A percentile compares a stretch with the other conserved stretches of the same genome.
These are phyloP conservation scores for Thymus quinquecostatus DNA, from an alignment of 257 asterid species.

Conservation along the genomic window DNA sequence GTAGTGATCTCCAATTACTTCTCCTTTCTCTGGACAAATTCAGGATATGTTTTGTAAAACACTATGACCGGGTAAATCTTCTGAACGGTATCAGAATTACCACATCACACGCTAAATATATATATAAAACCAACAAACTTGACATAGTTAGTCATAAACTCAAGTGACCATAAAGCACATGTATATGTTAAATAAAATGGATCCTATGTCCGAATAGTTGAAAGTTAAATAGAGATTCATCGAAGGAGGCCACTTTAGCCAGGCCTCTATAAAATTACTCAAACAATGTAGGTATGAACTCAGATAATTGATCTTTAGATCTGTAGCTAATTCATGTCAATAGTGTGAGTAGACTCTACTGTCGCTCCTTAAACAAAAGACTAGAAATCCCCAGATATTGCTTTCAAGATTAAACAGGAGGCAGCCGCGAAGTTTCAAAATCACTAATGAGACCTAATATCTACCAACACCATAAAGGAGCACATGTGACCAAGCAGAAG, in stretches of 20 bases:
- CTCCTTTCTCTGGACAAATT: slow-evolving; percentile 82
- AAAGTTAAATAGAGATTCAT: slow-evolving; percentile 16
- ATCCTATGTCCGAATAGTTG: background rate
- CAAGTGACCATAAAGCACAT: background rate
- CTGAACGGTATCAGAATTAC: slow-evolving; percentile 19
- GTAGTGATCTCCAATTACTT: slow-evolving; percentile 83
- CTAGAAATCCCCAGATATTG: background rate
- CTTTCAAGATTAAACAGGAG: background rate
- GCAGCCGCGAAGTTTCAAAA: background rate
- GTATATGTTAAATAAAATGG: slow-evolving; percentile 4
- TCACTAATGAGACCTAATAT: background rate
- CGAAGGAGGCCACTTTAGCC: slow-evolving; percentile 14
- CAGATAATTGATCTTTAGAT: background rate
- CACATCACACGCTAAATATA: slow-evolving; percentile 5
- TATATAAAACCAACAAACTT: background rate
- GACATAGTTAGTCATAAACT: background rate
- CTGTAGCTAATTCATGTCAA: background rate
- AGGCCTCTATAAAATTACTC: background rate
- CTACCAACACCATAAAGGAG: slow-evolving; percentile 16
- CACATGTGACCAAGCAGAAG: background rate
- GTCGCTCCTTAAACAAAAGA: slow-evolving; percentile 9
- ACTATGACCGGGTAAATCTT: background rate
- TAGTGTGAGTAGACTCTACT: slow-evolving; percentile 8
- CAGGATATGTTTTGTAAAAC: slow-evolving; percentile 12
- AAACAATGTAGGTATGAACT: background rate